phyloP scores from a whole-genome alignment of 495 filamentous ascomycete genomes.

The Paragyromitra xinjiangensis region DNA sequence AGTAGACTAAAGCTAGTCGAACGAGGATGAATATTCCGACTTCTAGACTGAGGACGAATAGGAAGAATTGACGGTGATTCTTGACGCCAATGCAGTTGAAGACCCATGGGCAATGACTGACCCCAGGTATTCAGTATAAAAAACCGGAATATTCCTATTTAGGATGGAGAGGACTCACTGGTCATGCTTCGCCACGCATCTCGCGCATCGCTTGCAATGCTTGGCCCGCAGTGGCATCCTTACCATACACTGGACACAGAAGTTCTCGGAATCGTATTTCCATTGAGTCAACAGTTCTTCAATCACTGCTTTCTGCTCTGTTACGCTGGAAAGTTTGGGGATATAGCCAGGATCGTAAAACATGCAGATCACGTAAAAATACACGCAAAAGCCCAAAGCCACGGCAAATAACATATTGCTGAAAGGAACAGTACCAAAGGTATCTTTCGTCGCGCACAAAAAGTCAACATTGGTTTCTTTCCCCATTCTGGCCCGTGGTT shows the following conservation, averaged over 20 bases:
- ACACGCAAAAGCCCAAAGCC: slow-evolving; percentile 72
- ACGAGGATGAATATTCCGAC: slow-evolving; percentile 71
- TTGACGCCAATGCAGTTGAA: slow-evolving; percentile 94
- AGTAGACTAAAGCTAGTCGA: slow-evolving; percentile 37
- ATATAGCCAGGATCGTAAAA: slow-evolving; percentile 89
- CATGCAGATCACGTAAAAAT: slow-evolving; percentile 89
- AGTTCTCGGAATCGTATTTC: slow-evolving; percentile 94
- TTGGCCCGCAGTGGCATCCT: slow-evolving; percentile 90
- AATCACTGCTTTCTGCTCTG: slow-evolving; percentile 85
- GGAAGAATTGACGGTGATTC: slow-evolving; percentile 92
- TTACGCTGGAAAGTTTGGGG: slow-evolving; percentile 88
- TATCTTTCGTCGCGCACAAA: slow-evolving; percentile 62
- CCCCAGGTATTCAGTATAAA: slow-evolving; percentile 54
- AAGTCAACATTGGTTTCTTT: slow-evolving; percentile 52
- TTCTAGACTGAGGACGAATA: slow-evolving; percentile 82
- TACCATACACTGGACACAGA: slow-evolving; percentile 93
- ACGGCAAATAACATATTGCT: slow-evolving; percentile 77
- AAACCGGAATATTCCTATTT: neutral
- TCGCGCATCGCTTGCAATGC: slow-evolving; percentile 88
- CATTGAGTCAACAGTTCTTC: slow-evolving; percentile 80
- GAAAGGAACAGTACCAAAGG: slow-evolving; percentile 70
- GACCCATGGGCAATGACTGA: slow-evolving; percentile 96
- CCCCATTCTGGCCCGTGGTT: slow-evolving; percentile 7
- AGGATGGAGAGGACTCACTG: slow-evolving; percentile 70
- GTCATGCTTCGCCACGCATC: slow-evolving; percentile 95